phyloP scores from a whole-genome alignment of 1,284 basidiomycete species.

The Rhodotorula sp. region DNA sequence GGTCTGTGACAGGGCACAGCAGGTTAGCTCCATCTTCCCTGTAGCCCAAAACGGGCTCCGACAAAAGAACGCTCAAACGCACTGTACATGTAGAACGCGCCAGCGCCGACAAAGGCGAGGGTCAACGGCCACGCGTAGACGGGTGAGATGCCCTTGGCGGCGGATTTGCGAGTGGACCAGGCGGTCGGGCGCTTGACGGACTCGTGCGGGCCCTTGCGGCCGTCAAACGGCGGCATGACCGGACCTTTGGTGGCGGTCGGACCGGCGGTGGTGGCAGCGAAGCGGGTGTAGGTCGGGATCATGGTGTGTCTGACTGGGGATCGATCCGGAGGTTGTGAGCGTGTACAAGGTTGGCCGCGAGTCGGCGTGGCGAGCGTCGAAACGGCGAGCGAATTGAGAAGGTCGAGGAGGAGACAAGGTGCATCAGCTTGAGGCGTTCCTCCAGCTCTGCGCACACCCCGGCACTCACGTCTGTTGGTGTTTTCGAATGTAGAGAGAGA shows the following conservation, averaged over 20 bases:
- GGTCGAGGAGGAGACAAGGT: background rate
- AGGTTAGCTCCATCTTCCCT: no score
- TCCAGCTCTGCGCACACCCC: no score
- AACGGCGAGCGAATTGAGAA: background rate
- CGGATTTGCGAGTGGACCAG: background rate
- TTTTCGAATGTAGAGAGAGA: no score
- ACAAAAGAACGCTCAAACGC: background rate
- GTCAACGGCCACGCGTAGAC: conserved; percentile 1
- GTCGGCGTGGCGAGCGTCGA: background rate
- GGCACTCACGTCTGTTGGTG: no score
- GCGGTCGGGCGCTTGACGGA: conserved; percentile 6
- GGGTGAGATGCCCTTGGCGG: background rate
- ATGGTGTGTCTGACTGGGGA: background rate
- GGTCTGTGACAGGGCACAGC: background rate
- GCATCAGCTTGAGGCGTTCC: no score
- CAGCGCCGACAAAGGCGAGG: background rate
- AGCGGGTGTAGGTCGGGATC: background rate
- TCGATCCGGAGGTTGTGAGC: background rate
- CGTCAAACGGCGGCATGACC: background rate
- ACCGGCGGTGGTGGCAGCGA: background rate
- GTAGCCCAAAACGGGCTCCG: rapidly evolving
- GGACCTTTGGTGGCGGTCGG: background rate
- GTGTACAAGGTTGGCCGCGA: background rate
- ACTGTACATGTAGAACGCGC: conserved; percentile 5
- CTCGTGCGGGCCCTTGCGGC: background rate